A percentile compares a stretch with the other conserved stretches of the same genome.
phyloP scores from a whole-genome alignment of 768 basidiomycete genomes.

The Hydnum rufescens region DNA sequence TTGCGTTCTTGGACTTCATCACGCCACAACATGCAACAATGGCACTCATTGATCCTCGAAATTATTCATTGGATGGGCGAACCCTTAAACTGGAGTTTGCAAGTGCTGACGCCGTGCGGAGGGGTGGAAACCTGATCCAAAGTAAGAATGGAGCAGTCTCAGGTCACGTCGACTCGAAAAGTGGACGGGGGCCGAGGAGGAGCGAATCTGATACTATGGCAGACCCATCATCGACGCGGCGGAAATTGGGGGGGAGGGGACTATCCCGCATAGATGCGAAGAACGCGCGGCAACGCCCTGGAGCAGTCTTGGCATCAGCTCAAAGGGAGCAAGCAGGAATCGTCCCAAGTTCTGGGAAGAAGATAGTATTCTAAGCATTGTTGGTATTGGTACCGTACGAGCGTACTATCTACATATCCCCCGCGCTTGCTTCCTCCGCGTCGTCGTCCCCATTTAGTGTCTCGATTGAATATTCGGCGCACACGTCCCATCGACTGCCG shows the following conservation, averaged over 20 bases:
- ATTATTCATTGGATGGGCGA: constrained; percentile 67
- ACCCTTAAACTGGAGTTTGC: constrained; percentile 78
- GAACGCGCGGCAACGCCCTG: constrained; percentile 32
- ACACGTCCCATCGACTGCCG: constrained; percentile 86
- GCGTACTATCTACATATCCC: neutral
- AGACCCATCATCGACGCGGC: too few species aligned
- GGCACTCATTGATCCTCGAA: constrained; percentile 63
- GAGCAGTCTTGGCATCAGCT: constrained; percentile 61
- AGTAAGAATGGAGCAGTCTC: too few species aligned
- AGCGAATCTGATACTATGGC: too few species aligned
- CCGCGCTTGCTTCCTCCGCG: constrained; percentile 11
- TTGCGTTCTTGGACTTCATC: constrained; percentile 86
- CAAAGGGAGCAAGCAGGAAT: constrained; percentile 61
- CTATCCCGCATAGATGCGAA: constrained; percentile 3
- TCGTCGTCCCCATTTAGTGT: constrained; percentile 47
- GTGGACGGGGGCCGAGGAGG: too few species aligned
- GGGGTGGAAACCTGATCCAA: too few species aligned
- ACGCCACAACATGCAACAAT: constrained; percentile 59
- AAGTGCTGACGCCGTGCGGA: constrained; percentile 50
- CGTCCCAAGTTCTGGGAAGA: constrained; percentile 46
- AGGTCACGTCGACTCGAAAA: too few species aligned
- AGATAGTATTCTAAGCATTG: constrained; percentile 36
- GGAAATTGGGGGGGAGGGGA: neutral
- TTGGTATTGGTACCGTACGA: neutral
- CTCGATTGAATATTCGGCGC: constrained; percentile 81